Percentiles rank a stretch among this genome's conserved stretches.
Conservation (phyloP, 345 rosid species). For the Populus euphratica region DNA sequence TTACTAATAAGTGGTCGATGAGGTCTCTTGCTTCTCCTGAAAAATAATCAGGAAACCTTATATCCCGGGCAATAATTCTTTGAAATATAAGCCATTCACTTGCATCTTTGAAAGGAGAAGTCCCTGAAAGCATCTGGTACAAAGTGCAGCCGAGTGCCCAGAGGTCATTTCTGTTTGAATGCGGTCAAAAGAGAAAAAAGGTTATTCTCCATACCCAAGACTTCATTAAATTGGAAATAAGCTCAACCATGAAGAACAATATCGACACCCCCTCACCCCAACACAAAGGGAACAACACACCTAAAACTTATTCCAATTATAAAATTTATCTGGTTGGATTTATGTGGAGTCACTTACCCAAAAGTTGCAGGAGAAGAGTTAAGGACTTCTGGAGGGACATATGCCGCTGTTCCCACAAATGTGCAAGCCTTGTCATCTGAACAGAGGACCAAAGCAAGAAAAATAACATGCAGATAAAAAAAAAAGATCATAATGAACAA, state of each 20-base stretch:
- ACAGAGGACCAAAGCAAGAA: conserved; percentile 6
- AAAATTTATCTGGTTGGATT: conserved; percentile 1
- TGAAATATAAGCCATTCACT: conserved; percentile 99
- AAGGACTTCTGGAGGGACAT: conserved; percentile 97
- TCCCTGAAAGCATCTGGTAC: conserved; percentile 99
- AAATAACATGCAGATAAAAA: background rate
- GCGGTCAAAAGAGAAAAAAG: conserved; percentile 27
- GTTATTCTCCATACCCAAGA: conserved; percentile 29
- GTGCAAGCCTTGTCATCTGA: conserved; percentile 94
- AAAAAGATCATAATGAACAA: background rate
- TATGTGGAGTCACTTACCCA: conserved; percentile 50
- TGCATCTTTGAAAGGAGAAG: conserved; percentile 94
- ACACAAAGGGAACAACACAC: background rate
- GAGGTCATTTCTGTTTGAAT: conserved; percentile 82
- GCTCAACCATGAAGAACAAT: conserved; percentile 6
- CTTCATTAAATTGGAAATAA: conserved; percentile 5
- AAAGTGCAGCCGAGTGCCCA: conserved; percentile 99
- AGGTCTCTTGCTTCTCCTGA: conserved; percentile 85
- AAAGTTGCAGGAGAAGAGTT: conserved; percentile 97
- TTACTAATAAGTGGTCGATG: conserved; percentile 77
- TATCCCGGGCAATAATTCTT: conserved; percentile 88
- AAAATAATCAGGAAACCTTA: conserved; percentile 85
- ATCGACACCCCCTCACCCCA: background rate
- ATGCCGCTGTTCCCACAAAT: conserved; percentile 97
- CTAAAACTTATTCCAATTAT: background rate